Evolutionary conservation across 768 basidiomycete species (phyloP), one percentile per base, ranked within the genome.

Genomic region (Hypsizygus marmoreus): DNA sequence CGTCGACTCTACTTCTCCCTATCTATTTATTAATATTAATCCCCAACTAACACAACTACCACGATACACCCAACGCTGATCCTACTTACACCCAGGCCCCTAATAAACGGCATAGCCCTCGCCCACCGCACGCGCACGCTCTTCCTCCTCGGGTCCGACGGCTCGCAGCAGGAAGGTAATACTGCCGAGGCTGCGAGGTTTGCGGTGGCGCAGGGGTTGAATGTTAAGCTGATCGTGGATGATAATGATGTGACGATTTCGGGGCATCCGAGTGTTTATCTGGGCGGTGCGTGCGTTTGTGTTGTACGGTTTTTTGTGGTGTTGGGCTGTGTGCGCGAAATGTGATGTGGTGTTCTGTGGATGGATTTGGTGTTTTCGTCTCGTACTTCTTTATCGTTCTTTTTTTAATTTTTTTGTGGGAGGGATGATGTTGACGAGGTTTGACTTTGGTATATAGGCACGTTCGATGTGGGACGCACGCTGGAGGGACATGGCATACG

Each of bases 171-270:
- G 63, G 91, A 93, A 62, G 91, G 91, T 12, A 87, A 93, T 61
- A 90, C 93, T 56, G 91, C 91, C 1, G 91, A 94, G 61, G 91
- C 91, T 12, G 91, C 91, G 11, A 77, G 91, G 13, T 75, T 94
- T 24, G 91, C 91, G 13, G 91, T 91, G 31, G 91, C 91, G 2
- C 84, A 92, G 61, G 66, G 73, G 32, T 72, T 94, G 55, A 91
- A 92, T 62, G 79, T 94, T 65, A 94, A 94, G 67, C 72, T 93
- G 45, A 66, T 93, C 63, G 84, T 94, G 52, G 91, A 94, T 55
- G 89, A 92, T 67, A 93, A 94, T 67, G 85, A 94, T 61, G 91
- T 93, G 54, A 93, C 91, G 6, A 94, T 93, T 49, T 83, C 91
- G n/a, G 91, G 91, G 0, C 90, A 93, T 58, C 91, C 91, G 4